Conservation (phyloP, 2,329 filamentous ascomycete species). For the Scortechinia acanthostroma region DNA sequence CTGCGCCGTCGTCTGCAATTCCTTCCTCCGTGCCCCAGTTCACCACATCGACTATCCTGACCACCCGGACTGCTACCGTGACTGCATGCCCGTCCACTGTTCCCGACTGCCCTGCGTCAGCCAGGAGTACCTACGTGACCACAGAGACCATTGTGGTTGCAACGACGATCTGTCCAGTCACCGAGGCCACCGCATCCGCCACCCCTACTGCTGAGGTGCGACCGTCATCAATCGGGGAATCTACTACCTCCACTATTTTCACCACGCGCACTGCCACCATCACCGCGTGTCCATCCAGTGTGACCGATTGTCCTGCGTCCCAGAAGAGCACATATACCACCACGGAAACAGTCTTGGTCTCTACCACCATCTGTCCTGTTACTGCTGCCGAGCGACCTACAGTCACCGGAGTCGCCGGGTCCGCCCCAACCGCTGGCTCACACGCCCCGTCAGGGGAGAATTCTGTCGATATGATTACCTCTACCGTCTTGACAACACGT, state of each 20-base stretch:
- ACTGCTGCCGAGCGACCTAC: not conserved
- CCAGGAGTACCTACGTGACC: conserved; percentile 8
- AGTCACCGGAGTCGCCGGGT: not conserved
- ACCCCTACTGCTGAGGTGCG: not conserved
- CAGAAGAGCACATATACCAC: not conserved
- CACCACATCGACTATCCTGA: no score
- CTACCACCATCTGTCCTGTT: not conserved
- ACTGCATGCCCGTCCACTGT: no score
- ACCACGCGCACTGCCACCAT: not conserved
- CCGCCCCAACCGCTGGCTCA: no score
- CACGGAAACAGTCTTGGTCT: not conserved
- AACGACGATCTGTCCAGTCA: conserved; percentile 9
- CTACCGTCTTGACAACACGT: conserved; percentile 9
- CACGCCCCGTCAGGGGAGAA: no score
- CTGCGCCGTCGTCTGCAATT: no score
- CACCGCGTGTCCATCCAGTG: not conserved
- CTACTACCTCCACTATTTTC: not conserved
- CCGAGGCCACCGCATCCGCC: conserved; percentile 1
- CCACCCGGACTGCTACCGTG: no score
- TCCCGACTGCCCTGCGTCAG: no score
- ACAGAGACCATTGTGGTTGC: conserved; percentile 9
- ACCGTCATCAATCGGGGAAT: no score
- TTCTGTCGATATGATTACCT: conserved; percentile 7
- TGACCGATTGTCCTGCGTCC: not conserved
- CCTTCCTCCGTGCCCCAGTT: no score